Conservation (phyloP, 1,284 basidiomycete species). For the Tilletia setariae region DNA sequence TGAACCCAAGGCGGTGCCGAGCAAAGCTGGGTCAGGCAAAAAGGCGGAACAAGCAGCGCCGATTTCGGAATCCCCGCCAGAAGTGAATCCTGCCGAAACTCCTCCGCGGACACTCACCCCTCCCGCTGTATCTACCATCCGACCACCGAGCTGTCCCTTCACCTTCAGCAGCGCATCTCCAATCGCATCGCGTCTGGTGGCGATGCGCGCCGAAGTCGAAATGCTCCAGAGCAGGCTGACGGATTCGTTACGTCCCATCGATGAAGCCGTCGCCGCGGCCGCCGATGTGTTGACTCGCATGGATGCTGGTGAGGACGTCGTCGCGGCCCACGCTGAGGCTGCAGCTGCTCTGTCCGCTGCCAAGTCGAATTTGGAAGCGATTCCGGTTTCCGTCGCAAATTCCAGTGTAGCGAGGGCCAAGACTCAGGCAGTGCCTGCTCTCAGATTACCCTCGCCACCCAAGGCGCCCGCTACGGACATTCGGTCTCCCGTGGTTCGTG, state of each 20-base stretch:
- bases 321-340: background rate
- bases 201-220: constrained; percentile 14
- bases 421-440: background rate
- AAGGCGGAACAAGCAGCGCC: background rate
- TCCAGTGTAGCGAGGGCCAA: background rate
- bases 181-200: background rate
- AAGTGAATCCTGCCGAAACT: background rate
- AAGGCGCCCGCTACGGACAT: background rate
- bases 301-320: constrained; percentile 12
- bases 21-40: background rate
- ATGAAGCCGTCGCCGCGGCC: constrained; percentile 14
- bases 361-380: constrained; percentile 1
- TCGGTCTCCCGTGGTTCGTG: no score
- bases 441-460: background rate
- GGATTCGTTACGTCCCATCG: constrained; percentile 8
- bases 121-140: background rate
- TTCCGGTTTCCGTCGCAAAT: background rate
- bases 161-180: constrained; percentile 9
- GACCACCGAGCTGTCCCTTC: background rate
- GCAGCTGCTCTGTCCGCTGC: constrained; percentile 5
- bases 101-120: background rate
- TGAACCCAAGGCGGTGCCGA: background rate
- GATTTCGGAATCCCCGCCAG: background rate
- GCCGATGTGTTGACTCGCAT: constrained; percentile 6
- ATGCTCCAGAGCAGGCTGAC: constrained; percentile 3